These are phyloP conservation scores for Monsonia emarginata DNA, from an alignment of 441 rosid species.

Conservation along the genomic window DNA sequence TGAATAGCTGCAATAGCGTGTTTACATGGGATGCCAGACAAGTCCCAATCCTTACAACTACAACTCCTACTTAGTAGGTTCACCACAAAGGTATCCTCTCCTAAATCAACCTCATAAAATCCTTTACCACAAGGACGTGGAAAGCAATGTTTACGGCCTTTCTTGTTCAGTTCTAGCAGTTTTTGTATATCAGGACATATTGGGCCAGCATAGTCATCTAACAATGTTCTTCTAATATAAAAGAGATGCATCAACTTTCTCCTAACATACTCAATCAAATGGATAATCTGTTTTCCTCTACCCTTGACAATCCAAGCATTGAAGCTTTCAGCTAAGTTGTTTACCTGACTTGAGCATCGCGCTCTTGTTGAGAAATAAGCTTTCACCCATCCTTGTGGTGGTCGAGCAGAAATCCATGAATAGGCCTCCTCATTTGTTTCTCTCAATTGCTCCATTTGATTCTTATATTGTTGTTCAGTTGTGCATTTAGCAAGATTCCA, in stretches of 20 bases:
- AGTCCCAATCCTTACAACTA: neutral
- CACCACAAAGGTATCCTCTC: neutral
- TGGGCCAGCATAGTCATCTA: neutral
- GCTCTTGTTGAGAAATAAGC: neutral
- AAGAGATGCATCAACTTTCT: neutral
- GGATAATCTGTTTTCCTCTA: neutral
- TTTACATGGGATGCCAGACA: neutral
- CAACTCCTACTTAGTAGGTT: neutral
- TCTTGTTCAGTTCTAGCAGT: neutral
- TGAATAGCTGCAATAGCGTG: neutral
- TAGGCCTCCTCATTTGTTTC: neutral
- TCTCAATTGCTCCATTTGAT: neutral
- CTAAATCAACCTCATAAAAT: neutral
- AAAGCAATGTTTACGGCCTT: neutral
- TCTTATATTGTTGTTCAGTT: too few relatives aligned
- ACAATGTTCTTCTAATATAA: neutral
- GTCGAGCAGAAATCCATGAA: neutral
- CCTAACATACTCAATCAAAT: neutral
- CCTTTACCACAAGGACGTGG: neutral
- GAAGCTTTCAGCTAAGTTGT: neutral
- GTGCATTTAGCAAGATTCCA: neutral
- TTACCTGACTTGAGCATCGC: neutral
- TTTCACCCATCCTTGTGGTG: neutral
- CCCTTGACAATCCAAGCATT: neutral
- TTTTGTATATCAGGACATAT: neutral